Percentiles rank a stretch among this genome's conserved stretches.
phyloP scores from a whole-genome alignment of 495 filamentous ascomycete genomes.

The Penicillium paradoxum region DNA sequence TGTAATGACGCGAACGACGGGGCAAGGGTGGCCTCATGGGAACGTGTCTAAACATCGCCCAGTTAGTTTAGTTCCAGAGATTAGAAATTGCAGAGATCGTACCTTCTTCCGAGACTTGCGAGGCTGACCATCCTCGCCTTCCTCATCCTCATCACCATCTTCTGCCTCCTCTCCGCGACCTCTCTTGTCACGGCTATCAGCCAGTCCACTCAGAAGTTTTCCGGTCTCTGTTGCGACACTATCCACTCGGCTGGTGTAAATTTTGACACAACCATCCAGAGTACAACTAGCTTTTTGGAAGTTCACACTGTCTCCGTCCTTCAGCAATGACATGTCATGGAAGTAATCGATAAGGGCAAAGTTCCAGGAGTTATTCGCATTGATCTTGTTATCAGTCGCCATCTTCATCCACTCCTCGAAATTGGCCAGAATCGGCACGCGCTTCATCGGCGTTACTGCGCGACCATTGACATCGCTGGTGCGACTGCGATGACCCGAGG shows the following conservation, averaged over 20 bases:
- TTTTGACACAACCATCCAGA: slow-evolving; percentile 97
- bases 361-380: slow-evolving; percentile 98
- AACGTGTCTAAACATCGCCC: slow-evolving; percentile 53
- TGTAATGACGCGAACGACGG: slow-evolving; percentile 82
- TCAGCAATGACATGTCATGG: slow-evolving; percentile 96
- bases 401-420: slow-evolving; percentile 99
- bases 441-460: slow-evolving; percentile 91
- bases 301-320: slow-evolving; percentile 95
- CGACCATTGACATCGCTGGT: slow-evolving; percentile 60
- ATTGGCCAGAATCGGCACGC: slow-evolving; percentile 90
- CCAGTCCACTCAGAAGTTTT: slow-evolving; percentile 88
- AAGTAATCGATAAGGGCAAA: slow-evolving; percentile 99
- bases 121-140: slow-evolving; percentile 73
- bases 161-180: slow-evolving; percentile 58
- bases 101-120: slow-evolving; percentile 74
- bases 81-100: not conserved
- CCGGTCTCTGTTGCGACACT: slow-evolving; percentile 97
- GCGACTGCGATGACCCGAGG: slow-evolving; percentile 44
- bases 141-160: slow-evolving; percentile 68
- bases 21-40: slow-evolving; percentile 87
- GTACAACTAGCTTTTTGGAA: slow-evolving; percentile 99
- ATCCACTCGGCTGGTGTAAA: slow-evolving; percentile 97
- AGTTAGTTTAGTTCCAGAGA: not conserved
- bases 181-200: slow-evolving; percentile 82
- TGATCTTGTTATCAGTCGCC: slow-evolving; percentile 99